Evolutionary conservation across 441 rosid species (phyloP), one percentile per base, ranked within the genome.

Genomic region (Macaranga tanarius): DNA sequence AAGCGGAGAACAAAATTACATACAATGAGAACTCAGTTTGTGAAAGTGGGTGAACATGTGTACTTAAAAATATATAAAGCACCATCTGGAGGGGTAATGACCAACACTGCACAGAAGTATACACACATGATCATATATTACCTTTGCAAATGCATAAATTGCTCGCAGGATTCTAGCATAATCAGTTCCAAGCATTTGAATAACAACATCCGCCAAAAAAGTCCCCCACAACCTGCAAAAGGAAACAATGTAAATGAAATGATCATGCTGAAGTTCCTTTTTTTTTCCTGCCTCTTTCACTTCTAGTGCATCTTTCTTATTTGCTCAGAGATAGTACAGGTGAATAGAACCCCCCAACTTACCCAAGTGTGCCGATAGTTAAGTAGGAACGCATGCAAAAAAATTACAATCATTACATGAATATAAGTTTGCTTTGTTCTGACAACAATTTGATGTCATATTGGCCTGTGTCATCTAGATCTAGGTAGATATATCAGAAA

Each of bases 171-270:
- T 88, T 85, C 99, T 86, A 57, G 97, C 93, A 83, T 92, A 91
- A 84, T 95, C 99, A 69, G 97, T 92, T 74, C 97, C 99, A 7
- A 95, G 92, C 99, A 95, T 95, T 75, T 92, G 99, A 87, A 92
- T 95, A 40, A 95, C 97, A 62, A 92, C 80, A 77, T 95, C 99
- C 42, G 99, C 97, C 56, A 95, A 82, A 71, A 95, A 86, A 50
- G 97, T 90, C 69, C 99, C 97, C 99, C 97, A 95, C 80, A 95
- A 73, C 89, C 97, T 94, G 90, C 78, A 84, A 16, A 69, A 63
- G 26, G 64, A 12, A 59, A 28, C 45, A 68, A 65, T 1, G 40
- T 15, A 28, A 71, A 28, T 52, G 52, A 54, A 52, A 38, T 51
- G 44, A 3, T 22, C 25, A 58, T 60, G 0, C 34, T 12, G 7